A percentile compares a stretch with the other conserved stretches of the same genome.
phyloP scores from a whole-genome alignment of 371 early-diverging fungal genomes.

The Haplosporangium sp. region DNA sequence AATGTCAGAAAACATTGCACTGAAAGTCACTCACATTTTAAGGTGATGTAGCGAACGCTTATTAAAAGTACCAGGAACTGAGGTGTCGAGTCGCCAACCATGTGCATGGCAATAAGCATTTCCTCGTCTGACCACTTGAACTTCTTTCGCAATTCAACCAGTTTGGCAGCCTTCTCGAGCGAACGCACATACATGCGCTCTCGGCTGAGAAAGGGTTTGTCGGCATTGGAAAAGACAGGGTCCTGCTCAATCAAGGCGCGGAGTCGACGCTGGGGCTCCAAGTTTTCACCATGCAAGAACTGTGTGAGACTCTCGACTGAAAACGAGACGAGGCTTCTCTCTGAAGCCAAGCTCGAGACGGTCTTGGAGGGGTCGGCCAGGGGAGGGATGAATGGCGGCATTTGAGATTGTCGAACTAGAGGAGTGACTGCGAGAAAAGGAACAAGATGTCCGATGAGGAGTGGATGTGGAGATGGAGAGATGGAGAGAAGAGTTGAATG shows the following conservation, averaged over 20 bases:
- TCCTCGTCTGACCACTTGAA: slow-evolving; percentile 39
- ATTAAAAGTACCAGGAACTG: slow-evolving; percentile 41
- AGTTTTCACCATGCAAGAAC: slow-evolving; percentile 39
- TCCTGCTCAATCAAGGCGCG: slow-evolving; percentile 37
- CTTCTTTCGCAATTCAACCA: slow-evolving; percentile 45
- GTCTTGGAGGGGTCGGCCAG: slow-evolving; percentile 40
- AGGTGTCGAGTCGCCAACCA: slow-evolving; percentile 40
- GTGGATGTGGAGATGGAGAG: not conserved
- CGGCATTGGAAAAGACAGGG: slow-evolving; percentile 52
- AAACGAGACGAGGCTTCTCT: slow-evolving; percentile 50
- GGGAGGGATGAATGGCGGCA: slow-evolving; percentile 56
- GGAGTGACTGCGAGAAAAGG: slow-evolving; percentile 3
- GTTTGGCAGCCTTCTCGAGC: slow-evolving; percentile 42
- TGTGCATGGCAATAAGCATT: slow-evolving; percentile 27
- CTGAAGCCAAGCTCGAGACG: slow-evolving; percentile 28
- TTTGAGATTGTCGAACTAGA: not conserved
- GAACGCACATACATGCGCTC: slow-evolving; percentile 47
- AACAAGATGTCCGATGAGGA: not conserved
- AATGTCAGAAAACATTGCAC: too few relatives aligned
- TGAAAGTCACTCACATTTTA: not conserved
- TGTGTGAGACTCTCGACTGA: slow-evolving; percentile 30
- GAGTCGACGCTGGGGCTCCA: slow-evolving; percentile 26
- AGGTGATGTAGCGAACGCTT: too few relatives aligned
- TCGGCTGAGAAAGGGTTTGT: slow-evolving; percentile 53
- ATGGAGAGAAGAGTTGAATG: slow-evolving; percentile 1